Base-by-base conservation (phyloP, 805 yeast species). In the Torulaspora gathmanii region DNA sequence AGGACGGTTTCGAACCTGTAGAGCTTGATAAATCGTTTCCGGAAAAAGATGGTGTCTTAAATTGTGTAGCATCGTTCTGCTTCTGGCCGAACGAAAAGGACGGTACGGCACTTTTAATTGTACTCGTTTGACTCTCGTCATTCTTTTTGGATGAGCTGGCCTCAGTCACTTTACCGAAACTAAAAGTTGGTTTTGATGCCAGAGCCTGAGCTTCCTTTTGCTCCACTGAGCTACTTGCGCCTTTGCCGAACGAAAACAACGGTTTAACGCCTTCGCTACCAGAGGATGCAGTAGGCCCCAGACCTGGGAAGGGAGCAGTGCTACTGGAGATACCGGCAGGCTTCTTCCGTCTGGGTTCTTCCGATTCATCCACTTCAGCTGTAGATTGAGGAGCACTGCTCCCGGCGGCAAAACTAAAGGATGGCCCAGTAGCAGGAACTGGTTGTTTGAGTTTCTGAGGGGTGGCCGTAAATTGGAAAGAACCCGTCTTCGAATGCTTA, bases 81-180 rank as follows among this genome's bases (percentile, higher is more conserved):
- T 42, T 39, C 19, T 40, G 12, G 9, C 47, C 50, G 19, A 54
- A 54, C 3, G 47, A 37, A 17, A 55, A 51, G 17, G 51, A 23
- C 15, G 55, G 50, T 19, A 26, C 25, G 25, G 25, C 25, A 10
- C 25, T 22, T 5, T 7, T 22, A 5, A 2, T 22, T 22, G 38
- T 16, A 10, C 19, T 9, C 4, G 5, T 13, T 25, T 36, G 15
- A 25, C 23, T 36, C 13, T 31, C 34, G 33, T 25, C 26, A 33
- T 22, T 33, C 12, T 15, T 16, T n/a, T 31, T 19, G 25, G 8
- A 10, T 6, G 25, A 22, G 19, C 12, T 31, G 37, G 17, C 26
- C 12, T 33, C 42, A 10, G 26, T 28, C 23, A 37, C 31, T 17
- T 29, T 37, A 12, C 48, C 49, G 30, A 54, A 54, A 11, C 22